These are phyloP conservation scores for Meripilus lineatus DNA, from an alignment of 1,284 basidiomycete genomes.

Conservation along the genomic window DNA sequence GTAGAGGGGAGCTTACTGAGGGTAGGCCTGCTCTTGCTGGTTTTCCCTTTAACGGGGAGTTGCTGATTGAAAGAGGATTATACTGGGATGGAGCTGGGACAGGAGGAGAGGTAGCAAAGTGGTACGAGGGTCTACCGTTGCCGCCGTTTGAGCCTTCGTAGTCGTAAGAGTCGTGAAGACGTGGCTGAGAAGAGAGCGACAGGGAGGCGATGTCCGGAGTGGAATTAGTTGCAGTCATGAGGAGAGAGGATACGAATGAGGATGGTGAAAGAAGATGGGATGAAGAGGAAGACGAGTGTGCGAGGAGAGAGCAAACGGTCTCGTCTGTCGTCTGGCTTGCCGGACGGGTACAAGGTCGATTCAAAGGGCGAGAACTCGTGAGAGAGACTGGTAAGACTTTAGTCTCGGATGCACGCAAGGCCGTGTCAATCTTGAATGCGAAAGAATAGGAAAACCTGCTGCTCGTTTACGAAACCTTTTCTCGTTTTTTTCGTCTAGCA, in stretches of 20 bases:
- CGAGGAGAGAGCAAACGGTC: neutral
- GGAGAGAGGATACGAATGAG: conserved; percentile 20
- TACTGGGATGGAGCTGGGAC: conserved; percentile 62
- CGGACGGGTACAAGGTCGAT: too few species aligned
- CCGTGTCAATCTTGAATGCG: too few species aligned
- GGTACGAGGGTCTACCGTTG: conserved; percentile 55
- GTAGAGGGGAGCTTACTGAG: conserved; percentile 43
- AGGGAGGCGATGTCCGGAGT: conserved; percentile 71
- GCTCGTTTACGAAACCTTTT: too few species aligned
- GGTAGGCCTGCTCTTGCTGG: conserved; percentile 62
- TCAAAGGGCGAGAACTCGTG: too few species aligned
- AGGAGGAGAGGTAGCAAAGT: conserved; percentile 63
- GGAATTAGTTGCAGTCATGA: conserved; percentile 70
- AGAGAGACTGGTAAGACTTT: too few species aligned
- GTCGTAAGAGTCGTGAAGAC: conserved; percentile 81
- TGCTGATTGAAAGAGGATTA: conserved; percentile 54
- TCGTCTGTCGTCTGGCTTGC: too few species aligned
- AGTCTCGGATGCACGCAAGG: too few species aligned
- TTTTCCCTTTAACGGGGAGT: conserved; percentile 72
- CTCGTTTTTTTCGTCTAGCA: too few species aligned
- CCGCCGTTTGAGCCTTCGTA: conserved; percentile 54
- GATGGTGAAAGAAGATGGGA: conserved; percentile 6
- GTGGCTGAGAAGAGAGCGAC: conserved; percentile 68
- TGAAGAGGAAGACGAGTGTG: neutral
- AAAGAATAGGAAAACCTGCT: too few species aligned